phyloP scores from a whole-genome alignment of 2,329 filamentous ascomycete genomes.

The Nemania sp. region DNA sequence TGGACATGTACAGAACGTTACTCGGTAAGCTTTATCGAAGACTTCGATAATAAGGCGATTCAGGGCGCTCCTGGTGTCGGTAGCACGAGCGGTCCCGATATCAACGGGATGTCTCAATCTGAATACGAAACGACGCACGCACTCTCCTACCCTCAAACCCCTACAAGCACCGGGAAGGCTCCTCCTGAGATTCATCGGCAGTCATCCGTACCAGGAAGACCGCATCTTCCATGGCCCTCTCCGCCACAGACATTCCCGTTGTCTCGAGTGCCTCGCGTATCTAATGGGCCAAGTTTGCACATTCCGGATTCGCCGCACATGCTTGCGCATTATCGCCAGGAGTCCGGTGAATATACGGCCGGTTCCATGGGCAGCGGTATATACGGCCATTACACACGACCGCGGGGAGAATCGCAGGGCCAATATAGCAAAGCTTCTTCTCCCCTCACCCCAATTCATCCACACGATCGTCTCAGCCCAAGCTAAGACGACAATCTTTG shows the following conservation, averaged over 20 bases:
- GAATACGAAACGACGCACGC: constrained; percentile 14
- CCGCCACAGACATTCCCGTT: not conserved
- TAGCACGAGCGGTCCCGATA: constrained; percentile 22
- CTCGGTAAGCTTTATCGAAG: constrained; percentile 43
- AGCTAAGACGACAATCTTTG: not conserved
- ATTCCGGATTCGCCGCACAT: not conserved
- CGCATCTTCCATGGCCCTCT: not conserved
- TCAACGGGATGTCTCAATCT: not conserved
- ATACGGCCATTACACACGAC: constrained; percentile 6
- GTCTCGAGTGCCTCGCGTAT: constrained; percentile 2
- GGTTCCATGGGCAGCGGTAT: not conserved
- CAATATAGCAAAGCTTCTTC: constrained; percentile 18
- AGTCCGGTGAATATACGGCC: constrained; percentile 7
- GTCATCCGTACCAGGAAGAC: not conserved
- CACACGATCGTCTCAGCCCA: not conserved
- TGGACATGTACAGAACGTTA: constrained; percentile 51
- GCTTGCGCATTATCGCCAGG: constrained; percentile 12
- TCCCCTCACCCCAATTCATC: not conserved
- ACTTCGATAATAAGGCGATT: constrained; percentile 33
- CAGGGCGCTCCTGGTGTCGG: constrained; percentile 24
- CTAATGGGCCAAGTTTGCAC: not conserved
- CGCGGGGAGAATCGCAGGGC: constrained; percentile 22
- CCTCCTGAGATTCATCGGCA: not conserved
- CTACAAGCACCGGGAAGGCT: not conserved
- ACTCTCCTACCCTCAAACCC: not conserved